Evolutionary conservation across 2,329 filamentous ascomycete genomes (phyloP).

Genomic region (Leptographium procerum): DNA sequence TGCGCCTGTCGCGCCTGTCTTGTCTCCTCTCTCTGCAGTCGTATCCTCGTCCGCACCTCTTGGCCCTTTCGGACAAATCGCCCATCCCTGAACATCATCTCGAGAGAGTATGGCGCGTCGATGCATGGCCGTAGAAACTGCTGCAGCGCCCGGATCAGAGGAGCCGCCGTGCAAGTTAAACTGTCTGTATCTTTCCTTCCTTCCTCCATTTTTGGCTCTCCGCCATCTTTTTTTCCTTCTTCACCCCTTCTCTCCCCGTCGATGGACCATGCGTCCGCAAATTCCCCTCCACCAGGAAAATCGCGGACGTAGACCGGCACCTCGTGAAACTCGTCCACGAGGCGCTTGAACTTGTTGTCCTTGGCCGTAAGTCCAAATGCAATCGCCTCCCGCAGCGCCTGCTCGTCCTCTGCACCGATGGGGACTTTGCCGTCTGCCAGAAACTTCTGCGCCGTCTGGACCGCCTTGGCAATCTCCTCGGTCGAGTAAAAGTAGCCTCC

Average conservation of each 20-base stretch:
- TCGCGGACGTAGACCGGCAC: slow-evolving; percentile 60
- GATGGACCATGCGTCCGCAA: slow-evolving; percentile 53
- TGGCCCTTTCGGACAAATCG: slow-evolving; percentile 25
- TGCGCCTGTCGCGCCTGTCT: slow-evolving; percentile 24
- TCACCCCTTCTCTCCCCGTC: slow-evolving; percentile 32
- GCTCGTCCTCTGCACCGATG: slow-evolving; percentile 49
- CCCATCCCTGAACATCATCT: slow-evolving; percentile 35
- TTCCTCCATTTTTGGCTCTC: neutral
- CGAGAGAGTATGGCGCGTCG: slow-evolving; percentile 30
- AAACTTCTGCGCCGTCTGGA: slow-evolving; percentile 59
- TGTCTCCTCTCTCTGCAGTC: slow-evolving; percentile 28
- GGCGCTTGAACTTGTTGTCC: slow-evolving; percentile 49
- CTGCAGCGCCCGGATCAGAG: slow-evolving; percentile 40
- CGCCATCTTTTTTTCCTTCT: slow-evolving; percentile 16
- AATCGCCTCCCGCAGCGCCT: slow-evolving; percentile 53
- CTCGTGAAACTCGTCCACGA: slow-evolving; percentile 62
- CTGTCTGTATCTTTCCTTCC: slow-evolving; percentile 19
- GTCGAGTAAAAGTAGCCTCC: slow-evolving; percentile 64
- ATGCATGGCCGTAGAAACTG: slow-evolving; percentile 36
- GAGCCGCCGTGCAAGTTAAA: slow-evolving; percentile 34
- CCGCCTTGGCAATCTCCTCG: slow-evolving; percentile 48
- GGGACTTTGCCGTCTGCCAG: slow-evolving; percentile 47
- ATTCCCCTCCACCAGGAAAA: slow-evolving; percentile 50
- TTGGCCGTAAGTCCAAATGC: slow-evolving; percentile 48
- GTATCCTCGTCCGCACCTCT: slow-evolving; percentile 7